These are phyloP conservation scores for Lipomyces yamanashiensis DNA, from an alignment of 805 yeast species.

Conservation along the genomic window DNA sequence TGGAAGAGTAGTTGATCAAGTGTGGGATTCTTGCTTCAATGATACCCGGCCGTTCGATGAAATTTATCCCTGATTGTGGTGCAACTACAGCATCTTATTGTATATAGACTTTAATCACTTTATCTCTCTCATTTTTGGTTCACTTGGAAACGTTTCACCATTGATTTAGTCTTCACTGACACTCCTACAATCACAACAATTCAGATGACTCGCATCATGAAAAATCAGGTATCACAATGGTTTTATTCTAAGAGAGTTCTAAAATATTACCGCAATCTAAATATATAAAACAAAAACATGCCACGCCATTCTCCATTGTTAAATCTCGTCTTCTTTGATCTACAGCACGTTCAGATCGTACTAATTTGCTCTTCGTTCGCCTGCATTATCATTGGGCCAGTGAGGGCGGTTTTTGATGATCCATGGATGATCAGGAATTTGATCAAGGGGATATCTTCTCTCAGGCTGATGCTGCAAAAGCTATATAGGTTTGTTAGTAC, in stretches of 20 bases:
- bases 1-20: conserved; percentile 76
- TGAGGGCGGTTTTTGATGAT: conserved; percentile 62
- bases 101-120: neutral
- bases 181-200: too few relatives aligned
- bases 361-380: neutral
- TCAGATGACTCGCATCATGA: too few relatives aligned
- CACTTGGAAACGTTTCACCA: too few relatives aligned
- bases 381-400: conserved; percentile 53
- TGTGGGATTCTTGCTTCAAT: conserved; percentile 89
- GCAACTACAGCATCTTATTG: neutral
- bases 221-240: too few relatives aligned
- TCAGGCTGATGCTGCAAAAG: conserved; percentile 72
- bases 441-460: conserved; percentile 62
- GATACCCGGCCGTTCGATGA: conserved; percentile 96
- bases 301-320: too few relatives aligned
- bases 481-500: conserved; percentile 17
- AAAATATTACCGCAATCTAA: too few relatives aligned
- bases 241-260: too few relatives aligned
- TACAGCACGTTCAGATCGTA: too few relatives aligned
- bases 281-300: too few relatives aligned
- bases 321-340: too few relatives aligned
- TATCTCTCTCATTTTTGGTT: too few relatives aligned
- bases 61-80: conserved; percentile 60
- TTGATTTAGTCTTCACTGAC: too few relatives aligned
- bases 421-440: conserved; percentile 84